These are phyloP conservation scores for Schizosaccharomyces pombe DNA, from an alignment of 805 yeast species.

Conservation along the genomic window DNA sequence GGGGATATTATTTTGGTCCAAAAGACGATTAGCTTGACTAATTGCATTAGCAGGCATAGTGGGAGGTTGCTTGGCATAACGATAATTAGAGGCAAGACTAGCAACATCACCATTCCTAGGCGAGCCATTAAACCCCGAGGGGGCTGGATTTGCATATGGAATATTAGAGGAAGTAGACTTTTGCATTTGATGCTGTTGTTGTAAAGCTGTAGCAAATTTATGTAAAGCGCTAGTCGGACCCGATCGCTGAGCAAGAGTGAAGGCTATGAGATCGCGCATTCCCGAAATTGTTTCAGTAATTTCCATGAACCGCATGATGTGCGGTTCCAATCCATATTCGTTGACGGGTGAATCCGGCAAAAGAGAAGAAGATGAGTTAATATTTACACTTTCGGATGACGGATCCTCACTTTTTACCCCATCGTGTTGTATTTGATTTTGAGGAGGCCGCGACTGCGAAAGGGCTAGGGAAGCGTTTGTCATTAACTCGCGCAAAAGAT, in stretches of 20 bases:
- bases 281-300: slow-evolving; percentile 1
- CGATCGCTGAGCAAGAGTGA: background rate
- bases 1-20: no score
- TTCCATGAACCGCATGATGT: slow-evolving; percentile 1
- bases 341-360: background rate
- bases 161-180: background rate
- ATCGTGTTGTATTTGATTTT: no score
- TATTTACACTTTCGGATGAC: no score
- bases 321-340: background rate
- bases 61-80: no score
- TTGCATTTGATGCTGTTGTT: background rate
- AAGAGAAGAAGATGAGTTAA: no score
- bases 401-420: no score
- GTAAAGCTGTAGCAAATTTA: background rate
- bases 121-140: background rate
- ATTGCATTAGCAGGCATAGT: no score
- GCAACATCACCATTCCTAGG: background rate
- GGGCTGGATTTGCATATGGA: background rate
- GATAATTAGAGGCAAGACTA: no score
- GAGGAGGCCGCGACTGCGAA: background rate
- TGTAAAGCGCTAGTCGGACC: background rate
- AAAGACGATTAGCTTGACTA: no score
- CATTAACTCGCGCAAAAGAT: background rate
- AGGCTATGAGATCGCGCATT: slow-evolving; percentile 4
- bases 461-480: background rate